Percentiles rank a stretch among this genome's conserved stretches.
Evolutionary conservation across 257 asterid genomes (phyloP).

Genomic region (Oldenlandia corymbosa): DNA sequence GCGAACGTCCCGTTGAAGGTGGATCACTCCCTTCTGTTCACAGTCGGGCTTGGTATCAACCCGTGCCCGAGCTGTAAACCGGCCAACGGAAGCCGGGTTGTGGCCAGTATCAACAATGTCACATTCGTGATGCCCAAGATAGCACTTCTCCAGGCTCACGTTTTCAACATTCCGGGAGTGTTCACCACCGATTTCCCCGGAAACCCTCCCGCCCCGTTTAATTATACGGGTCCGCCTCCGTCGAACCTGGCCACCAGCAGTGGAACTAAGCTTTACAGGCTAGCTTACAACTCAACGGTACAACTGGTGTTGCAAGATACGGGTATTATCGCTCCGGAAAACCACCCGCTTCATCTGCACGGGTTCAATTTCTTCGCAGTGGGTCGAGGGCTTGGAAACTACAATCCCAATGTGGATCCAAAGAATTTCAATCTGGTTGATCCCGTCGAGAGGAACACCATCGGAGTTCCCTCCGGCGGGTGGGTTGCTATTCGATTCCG

Average conservation of each 20-base stretch:
- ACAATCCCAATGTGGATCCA: conserved; percentile 47
- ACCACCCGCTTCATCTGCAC: conserved; percentile 82
- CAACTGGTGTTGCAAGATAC: conserved; percentile 85
- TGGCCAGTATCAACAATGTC: conserved; percentile 66
- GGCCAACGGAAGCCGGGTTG: conserved; percentile 63
- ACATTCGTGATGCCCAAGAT: conserved; percentile 81
- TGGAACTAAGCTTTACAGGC: conserved; percentile 63
- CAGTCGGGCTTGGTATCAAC: conserved; percentile 64
- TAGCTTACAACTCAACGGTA: conserved; percentile 58
- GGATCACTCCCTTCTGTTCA: conserved; percentile 63
- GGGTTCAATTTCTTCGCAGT: conserved; percentile 85
- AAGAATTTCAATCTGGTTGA: conserved; percentile 71
- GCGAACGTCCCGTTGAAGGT: conserved; percentile 61
- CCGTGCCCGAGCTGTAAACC: conserved; percentile 74
- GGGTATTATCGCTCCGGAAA: conserved; percentile 71
- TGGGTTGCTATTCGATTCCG: conserved; percentile 87
- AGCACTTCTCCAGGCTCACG: conserved; percentile 71
- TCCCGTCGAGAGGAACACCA: conserved; percentile 88
- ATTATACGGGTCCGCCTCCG: conserved; percentile 62
- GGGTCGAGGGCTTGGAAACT: conserved; percentile 74
- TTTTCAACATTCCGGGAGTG: conserved; percentile 50
- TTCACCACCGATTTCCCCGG: conserved; percentile 81
- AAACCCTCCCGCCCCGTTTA: conserved; percentile 48
- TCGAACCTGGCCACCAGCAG: conserved; percentile 36
- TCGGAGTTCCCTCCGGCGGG: conserved; percentile 93